Percentiles rank a stretch among this genome's conserved stretches.
phyloP scores from a whole-genome alignment of 2,329 filamentous ascomycete species.

The Paracoccidioides lutzii region DNA sequence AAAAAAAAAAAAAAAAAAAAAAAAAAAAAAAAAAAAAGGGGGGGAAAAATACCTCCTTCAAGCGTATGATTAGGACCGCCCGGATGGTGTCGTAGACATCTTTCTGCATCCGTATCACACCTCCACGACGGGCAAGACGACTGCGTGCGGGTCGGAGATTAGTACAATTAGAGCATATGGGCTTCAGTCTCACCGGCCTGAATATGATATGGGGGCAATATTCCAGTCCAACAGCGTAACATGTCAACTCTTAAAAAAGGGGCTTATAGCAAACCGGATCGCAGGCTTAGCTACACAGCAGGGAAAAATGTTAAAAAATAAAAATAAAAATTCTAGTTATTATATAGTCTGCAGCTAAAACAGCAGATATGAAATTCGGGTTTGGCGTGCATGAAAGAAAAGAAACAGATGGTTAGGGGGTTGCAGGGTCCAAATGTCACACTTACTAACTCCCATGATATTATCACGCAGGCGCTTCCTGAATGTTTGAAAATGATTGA shows the following conservation, averaged over 20 bases:
- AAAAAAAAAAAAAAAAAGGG: neutral
- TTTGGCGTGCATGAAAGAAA: too few relatives aligned
- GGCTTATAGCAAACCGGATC: constrained; percentile 16
- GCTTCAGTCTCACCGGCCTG: too few relatives aligned
- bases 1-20: neutral
- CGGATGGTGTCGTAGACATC: constrained; percentile 21
- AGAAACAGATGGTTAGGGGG: neutral
- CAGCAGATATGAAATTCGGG: too few relatives aligned
- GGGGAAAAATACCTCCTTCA: constrained; percentile 12
- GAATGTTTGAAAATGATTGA: neutral
- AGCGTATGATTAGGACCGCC: constrained; percentile 10
- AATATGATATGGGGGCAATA: too few relatives aligned
- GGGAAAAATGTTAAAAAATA: neutral
- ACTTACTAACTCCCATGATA: constrained; percentile 20
- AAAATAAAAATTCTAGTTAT: too few relatives aligned
- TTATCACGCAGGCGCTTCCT: constrained; percentile 15
- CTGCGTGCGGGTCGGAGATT: constrained; percentile 7
- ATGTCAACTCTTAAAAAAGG: too few relatives aligned
- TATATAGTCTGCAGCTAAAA: too few relatives aligned
- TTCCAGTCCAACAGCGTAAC: too few relatives aligned
- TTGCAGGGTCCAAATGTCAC: neutral
- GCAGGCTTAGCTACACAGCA: constrained; percentile 16
- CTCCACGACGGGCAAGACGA: constrained; percentile 26
- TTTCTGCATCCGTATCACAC: constrained; percentile 18
- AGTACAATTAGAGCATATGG: neutral